Evolutionary conservation across 768 basidiomycete species (phyloP).

Genomic region (Suillus subaureus): DNA sequence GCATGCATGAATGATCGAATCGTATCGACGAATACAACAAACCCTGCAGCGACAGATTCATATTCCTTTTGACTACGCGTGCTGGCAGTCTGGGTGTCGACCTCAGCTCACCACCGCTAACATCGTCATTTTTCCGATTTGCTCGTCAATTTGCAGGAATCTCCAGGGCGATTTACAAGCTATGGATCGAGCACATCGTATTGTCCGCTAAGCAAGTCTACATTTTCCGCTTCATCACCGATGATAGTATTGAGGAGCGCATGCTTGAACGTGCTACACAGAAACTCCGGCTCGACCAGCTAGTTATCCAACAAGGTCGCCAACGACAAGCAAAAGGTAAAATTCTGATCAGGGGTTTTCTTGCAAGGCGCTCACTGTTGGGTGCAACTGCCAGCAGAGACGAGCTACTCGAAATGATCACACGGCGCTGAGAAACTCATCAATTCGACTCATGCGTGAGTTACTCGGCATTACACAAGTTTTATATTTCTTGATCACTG

Average conservation of each 20-base stretch:
- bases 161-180: conserved; percentile 99
- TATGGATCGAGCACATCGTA: conserved; percentile 97
- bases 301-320: conserved; percentile 96
- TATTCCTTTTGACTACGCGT: conserved; percentile 94
- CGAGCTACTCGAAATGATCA: conserved; percentile 96
- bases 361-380: conserved; percentile 4
- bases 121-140: conserved; percentile 69
- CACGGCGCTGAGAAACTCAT: conserved; percentile 98
- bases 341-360: conserved; percentile 17
- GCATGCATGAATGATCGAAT: conserved; percentile 99
- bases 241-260: conserved; percentile 93
- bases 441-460: conserved; percentile 73
- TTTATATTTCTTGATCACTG: conserved; percentile 5
- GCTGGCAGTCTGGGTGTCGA: conserved; percentile 97
- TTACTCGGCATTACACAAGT: conserved; percentile 7
- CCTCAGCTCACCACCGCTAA: conserved; percentile 92
- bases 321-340: conserved; percentile 78
- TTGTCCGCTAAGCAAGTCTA: conserved; percentile 98
- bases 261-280: conserved; percentile 95
- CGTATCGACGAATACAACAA: conserved; percentile 97
- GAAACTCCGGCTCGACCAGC: conserved; percentile 91
- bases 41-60: conserved; percentile 91
- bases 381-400: conserved; percentile 87
- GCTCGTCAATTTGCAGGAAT: conserved; percentile 60
- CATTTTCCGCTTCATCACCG: conserved; percentile 95